Percentiles rank a stretch among this genome's conserved stretches.
Conservation (phyloP, 139 green algal species). For the Chlorella sp. region DNA sequence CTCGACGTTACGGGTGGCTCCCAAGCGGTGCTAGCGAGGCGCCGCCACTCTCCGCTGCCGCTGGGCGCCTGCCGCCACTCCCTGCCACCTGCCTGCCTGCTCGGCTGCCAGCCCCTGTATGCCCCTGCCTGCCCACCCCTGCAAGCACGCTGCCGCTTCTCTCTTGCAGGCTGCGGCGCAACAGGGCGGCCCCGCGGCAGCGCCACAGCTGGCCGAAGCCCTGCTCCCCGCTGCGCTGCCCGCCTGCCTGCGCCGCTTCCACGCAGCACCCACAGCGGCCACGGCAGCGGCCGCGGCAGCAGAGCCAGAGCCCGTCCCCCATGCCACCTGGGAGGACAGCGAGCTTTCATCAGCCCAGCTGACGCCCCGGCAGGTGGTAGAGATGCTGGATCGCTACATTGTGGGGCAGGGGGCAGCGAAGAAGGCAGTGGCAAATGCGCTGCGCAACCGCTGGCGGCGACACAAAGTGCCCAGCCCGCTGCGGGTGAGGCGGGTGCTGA, state of each 20-base stretch:
- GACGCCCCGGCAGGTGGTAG: conserved; percentile 64
- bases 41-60: background rate
- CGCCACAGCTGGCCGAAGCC: too few relatives aligned
- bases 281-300: conserved; percentile 8
- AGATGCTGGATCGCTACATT: conserved; percentile 88
- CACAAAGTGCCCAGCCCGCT: conserved; percentile 74
- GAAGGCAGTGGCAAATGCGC: conserved; percentile 90
- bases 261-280: background rate
- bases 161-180: conserved; percentile 5
- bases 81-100: background rate
- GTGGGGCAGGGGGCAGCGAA: conserved; percentile 92
- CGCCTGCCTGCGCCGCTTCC: background rate
- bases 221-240: conserved; percentile 1
- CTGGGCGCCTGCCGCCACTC: background rate
- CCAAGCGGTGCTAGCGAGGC: too few relatives aligned
- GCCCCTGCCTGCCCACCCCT: too few relatives aligned
- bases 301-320: conserved; percentile 21
- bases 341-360: conserved; percentile 26
- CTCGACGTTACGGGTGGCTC: too few relatives aligned
- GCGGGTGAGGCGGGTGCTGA: conserved; percentile 14
- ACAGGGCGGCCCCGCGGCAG: too few relatives aligned
- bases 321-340: conserved; percentile 13
- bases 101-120: background rate
- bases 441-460: conserved; percentile 93
- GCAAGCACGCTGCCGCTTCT: background rate